Base-by-base conservation (phyloP, 2,329 filamentous ascomycete genomes). In the Colletotrichum tropicale region DNA sequence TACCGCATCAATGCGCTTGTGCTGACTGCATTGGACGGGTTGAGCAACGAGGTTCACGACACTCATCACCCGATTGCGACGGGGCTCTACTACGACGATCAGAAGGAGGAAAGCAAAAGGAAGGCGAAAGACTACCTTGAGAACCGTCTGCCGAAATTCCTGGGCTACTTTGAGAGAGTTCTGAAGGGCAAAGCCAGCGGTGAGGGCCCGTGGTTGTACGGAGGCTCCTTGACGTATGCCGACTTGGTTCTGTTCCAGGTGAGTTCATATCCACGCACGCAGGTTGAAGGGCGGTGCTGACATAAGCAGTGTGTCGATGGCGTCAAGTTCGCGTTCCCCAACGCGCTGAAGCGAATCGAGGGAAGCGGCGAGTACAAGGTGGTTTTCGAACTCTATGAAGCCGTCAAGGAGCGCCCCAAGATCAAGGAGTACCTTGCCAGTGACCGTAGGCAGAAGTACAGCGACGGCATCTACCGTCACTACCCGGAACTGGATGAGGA, bases 211-310 rank as follows among this genome's bases (percentile, higher is more conserved):
- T 95, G 93, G 88, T 82, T 96, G 1, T 93, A 95, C 61, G 93
- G 92, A 0, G 88, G 87, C 1, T 85, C 86, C 76, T 78, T 96
- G 77, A 94, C 91, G 0, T 95, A 94, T 82, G 94, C 94, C 16
- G 94, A 96, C 81, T 86, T 94, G 65, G 93, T 94, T 3, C 81
- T 96, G 1, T 96, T 93, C 87, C 94, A 95, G 84, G 92, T 93
- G 76, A 75, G 86, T 78, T 18, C 13, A 12, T 6, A 7, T 18
- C 6, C 1, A 2, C 5, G 13, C 1, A 3, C 12, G 18, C 2
- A 48, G 3, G 4, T 30, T 15, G 21, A 12, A 18, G 15, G 38
- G 18, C 1, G 7, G 12, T 61, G 24, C 48, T 68, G 32, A 76
- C 34, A 13, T 24, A n/a, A 13, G 21, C 60, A 90, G 88, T 85